Conservation (phyloP, 768 basidiomycete genomes). For the Mycena amicta region DNA sequence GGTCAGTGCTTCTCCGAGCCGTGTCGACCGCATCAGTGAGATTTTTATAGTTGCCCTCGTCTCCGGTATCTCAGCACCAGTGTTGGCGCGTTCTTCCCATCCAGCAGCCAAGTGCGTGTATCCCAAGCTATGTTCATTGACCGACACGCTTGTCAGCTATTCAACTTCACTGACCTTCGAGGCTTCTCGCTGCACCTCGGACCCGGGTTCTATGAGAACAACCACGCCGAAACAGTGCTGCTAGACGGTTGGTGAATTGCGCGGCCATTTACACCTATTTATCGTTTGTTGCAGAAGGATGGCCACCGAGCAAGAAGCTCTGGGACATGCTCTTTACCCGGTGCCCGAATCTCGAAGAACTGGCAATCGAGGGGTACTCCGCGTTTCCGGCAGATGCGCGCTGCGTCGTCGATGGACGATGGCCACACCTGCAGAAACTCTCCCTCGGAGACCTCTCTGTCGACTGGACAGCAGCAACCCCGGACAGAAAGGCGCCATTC, state of each 20-base stretch:
- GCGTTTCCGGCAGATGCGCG: constrained; percentile 58
- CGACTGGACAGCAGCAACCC: constrained; percentile 48
- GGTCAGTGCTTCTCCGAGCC: constrained; percentile 43
- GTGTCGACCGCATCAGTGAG: background rate
- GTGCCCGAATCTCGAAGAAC: constrained; percentile 68
- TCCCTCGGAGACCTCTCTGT: constrained; percentile 67
- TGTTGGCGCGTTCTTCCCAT: constrained; percentile 62
- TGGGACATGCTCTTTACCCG: constrained; percentile 73
- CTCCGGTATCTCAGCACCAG: constrained; percentile 64
- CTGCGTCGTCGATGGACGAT: constrained; percentile 59
- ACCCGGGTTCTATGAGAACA: constrained; percentile 63
- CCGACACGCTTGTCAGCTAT: constrained; percentile 48
- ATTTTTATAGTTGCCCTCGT: constrained; percentile 58
- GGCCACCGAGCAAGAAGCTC: constrained; percentile 52
- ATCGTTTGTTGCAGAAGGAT: constrained; percentile 45
- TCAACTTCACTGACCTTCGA: constrained; percentile 64
- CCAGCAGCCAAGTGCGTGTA: constrained; percentile 61
- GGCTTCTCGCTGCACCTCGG: constrained; percentile 67
- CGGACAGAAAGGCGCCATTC: constrained; percentile 58
- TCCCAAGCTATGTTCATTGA: constrained; percentile 3
- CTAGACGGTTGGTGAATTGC: constrained; percentile 50
- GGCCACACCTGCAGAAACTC: constrained; percentile 66
- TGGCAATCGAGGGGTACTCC: constrained; percentile 58
- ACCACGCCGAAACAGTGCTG: constrained; percentile 46
- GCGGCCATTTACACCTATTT: background rate